Base-by-base conservation (phyloP, 371 early-diverging fungal genomes). In the Mucor racemosus region DNA sequence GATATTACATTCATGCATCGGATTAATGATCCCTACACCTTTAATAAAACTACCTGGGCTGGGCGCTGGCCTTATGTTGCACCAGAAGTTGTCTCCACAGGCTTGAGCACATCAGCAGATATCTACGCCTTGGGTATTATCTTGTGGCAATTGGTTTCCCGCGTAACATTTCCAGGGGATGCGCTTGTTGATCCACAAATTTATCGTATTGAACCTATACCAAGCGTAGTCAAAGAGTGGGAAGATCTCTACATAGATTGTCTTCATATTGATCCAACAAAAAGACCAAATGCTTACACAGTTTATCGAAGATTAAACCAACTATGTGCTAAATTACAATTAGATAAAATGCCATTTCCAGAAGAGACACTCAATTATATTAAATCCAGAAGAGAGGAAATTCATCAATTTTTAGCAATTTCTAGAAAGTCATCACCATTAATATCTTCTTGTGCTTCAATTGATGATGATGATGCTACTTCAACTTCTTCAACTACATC, bases 21-120 rank as follows among this genome's bases (percentile, higher is more conserved):
- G 15, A 74, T 56, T 19, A 40, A 48, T 11, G 65, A 69, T 38
- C 35, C 19, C 19, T 65, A 60, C 62, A 48, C 57, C 11, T 50
- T 48, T 21, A 56, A 42, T 31, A 64, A 17, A 13, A 36, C 53
- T 26, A 58, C 17, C 21, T 68, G 64, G 64, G 58, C 68, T 26
- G 82, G 82, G 7, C 59, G 82, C 40, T 77, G 78, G 75, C 82
- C 82, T 7, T 82, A 82, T 60, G 73, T 82, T 13, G 79, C 82
- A 15, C 82, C 82, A n/a, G 82, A 82, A 53, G 69, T 78, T 0
- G 72, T 70, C 11, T 58, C 62, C 10, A 72, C 75, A 10, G 60
- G 70, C 33, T 61, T 75, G 5, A 71, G 75, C 15, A 73, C 82
- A 0, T 71, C 77, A 17, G 73, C 82, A 11, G 82, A 81, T 44